Percentiles rank a stretch among this genome's conserved stretches.
Evolutionary conservation across 225 moss, liverwort and hornwort species (phyloP).

Genomic region (Asterella californica): DNA sequence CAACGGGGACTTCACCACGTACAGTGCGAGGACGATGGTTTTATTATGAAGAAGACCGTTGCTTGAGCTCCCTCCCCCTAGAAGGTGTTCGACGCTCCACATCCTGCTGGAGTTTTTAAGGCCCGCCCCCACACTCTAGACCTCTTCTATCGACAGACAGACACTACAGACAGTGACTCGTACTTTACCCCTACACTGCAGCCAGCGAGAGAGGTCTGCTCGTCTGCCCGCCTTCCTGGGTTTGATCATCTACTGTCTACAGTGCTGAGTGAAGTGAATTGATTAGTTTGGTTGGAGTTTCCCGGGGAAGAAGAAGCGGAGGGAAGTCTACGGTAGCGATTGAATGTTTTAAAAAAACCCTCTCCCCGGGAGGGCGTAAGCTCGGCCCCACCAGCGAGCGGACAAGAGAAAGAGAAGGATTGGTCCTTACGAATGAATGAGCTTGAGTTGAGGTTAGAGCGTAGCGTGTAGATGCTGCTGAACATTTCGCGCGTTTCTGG

Average conservation of each 20-base stretch:
- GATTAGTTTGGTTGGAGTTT: not conserved
- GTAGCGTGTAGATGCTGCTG: no score
- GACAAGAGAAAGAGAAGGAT: no score
- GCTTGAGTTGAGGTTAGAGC: no score
- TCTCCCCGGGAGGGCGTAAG: no score
- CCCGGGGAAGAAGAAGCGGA: not conserved
- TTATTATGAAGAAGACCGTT: conserved; percentile 3
- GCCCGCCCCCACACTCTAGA: not conserved
- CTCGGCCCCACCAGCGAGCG: no score
- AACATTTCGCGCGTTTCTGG: no score
- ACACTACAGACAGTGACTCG: not conserved
- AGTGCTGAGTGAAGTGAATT: not conserved
- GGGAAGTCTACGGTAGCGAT: no score
- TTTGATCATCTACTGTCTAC: not conserved
- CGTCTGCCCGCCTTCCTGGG: not conserved
- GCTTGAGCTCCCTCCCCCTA: not conserved
- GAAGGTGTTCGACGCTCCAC: not conserved
- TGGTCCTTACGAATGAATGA: no score
- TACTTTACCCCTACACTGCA: no score
- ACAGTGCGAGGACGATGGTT: not conserved
- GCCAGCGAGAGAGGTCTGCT: no score
- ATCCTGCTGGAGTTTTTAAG: not conserved
- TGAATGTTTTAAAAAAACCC: not conserved
- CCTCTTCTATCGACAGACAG: not conserved
- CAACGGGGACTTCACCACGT: not conserved